Conservation (phyloP, 768 basidiomycete genomes). For the Boletus rubescentipes region DNA sequence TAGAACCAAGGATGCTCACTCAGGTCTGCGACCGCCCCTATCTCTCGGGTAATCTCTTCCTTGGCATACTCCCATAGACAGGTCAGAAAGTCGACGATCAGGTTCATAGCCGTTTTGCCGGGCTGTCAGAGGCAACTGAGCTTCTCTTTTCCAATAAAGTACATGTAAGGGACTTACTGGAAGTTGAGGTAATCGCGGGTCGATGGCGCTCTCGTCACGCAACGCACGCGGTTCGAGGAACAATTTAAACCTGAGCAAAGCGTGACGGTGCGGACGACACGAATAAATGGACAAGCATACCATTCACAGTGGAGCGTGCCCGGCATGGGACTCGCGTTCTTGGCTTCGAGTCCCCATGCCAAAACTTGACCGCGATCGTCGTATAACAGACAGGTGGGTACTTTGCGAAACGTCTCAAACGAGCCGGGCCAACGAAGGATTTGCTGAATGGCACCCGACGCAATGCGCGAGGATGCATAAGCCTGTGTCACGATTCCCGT, state of each 20-base stretch:
- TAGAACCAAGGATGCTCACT: slow-evolving; percentile 44
- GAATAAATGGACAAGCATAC: slow-evolving; percentile 27
- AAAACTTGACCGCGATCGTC: slow-evolving; percentile 69
- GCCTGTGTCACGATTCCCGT: slow-evolving; percentile 46
- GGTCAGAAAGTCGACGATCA: slow-evolving; percentile 81
- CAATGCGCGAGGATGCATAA: slow-evolving; percentile 83
- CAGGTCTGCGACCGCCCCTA: slow-evolving; percentile 82
- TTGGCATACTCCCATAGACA: slow-evolving; percentile 87
- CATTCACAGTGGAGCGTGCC: slow-evolving; percentile 62
- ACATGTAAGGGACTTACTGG: slow-evolving; percentile 52
- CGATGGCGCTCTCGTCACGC: slow-evolving; percentile 66
- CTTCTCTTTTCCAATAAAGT: not conserved
- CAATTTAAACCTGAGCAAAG: slow-evolving; percentile 68
- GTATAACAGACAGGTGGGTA: slow-evolving; percentile 82
- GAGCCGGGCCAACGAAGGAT: slow-evolving; percentile 86
- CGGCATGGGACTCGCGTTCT: slow-evolving; percentile 68
- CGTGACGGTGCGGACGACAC: not conserved
- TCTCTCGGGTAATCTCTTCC: slow-evolving; percentile 83
- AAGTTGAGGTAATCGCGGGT: slow-evolving; percentile 75
- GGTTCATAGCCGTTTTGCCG: slow-evolving; percentile 72
- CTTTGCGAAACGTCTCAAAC: slow-evolving; percentile 84
- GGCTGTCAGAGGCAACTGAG: slow-evolving; percentile 40
- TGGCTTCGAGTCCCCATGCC: slow-evolving; percentile 87
- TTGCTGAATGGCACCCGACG: slow-evolving; percentile 76
- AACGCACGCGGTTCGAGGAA: slow-evolving; percentile 82